A percentile compares a stretch with the other conserved stretches of the same genome.
Conservation (phyloP, 1,284 basidiomycete species). For the Wallemia hederae region DNA sequence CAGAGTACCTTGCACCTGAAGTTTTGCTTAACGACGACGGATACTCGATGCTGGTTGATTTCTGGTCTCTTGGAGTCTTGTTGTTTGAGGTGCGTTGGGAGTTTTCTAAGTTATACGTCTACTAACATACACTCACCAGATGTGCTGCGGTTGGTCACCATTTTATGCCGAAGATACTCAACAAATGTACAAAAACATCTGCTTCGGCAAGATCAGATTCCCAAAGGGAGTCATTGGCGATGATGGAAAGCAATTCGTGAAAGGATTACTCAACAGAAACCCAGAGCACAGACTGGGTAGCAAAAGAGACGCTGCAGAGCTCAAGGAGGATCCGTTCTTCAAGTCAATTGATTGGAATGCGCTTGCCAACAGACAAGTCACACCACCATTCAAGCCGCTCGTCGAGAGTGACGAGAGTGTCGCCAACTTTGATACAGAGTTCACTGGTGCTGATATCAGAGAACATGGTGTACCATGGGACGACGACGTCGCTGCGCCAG, state of each 20-base stretch:
- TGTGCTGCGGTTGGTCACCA: slow-evolving; percentile 99
- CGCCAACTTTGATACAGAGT: slow-evolving; percentile 93
- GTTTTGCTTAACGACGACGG: slow-evolving; percentile 96
- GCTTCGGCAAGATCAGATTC: slow-evolving; percentile 79
- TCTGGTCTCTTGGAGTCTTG: slow-evolving; percentile 81
- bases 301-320: slow-evolving; percentile 61
- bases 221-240: slow-evolving; percentile 90
- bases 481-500: slow-evolving; percentile 23
- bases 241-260: slow-evolving; percentile 97
- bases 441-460: slow-evolving; percentile 57
- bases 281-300: slow-evolving; percentile 88
- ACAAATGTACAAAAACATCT: slow-evolving; percentile 66
- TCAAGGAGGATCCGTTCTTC: slow-evolving; percentile 94
- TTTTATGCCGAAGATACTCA: slow-evolving; percentile 99
- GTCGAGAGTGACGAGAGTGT: slow-evolving; percentile 96
- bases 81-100: slow-evolving; percentile 33
- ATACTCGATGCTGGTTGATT: slow-evolving; percentile 95
- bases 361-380: slow-evolving; percentile 62
- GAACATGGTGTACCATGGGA: slow-evolving; percentile 33
- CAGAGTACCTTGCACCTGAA: slow-evolving; percentile 74
- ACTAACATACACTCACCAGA: slow-evolving; percentile 17
- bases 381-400: slow-evolving; percentile 89
- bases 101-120: neutral
- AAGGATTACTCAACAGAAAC: slow-evolving; percentile 89
- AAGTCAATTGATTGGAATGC: slow-evolving; percentile 65